Base-by-base conservation (phyloP, 805 yeast species). In the Pichia paraexigua region DNA sequence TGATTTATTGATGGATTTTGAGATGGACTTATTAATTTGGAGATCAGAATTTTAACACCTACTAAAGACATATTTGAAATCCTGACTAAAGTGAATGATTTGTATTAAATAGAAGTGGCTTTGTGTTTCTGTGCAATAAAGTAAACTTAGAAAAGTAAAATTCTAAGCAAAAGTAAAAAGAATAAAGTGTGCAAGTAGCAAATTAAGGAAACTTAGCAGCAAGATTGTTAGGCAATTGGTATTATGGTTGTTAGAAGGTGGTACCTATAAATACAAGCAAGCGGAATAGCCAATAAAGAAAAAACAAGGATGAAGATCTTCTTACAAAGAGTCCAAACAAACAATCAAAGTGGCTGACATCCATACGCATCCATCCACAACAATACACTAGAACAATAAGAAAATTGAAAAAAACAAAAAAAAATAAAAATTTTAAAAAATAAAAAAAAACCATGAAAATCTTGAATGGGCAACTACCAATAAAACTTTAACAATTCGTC, bases 381-480 rank as follows among this genome's bases (percentile, higher is more conserved):
- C 35, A 30, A 30, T 30, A 10, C 11, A 30, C n/a, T 5, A 30
- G 3, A 30, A 30, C 35, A 30, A 30, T 30, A 30, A 12, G 35
- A 30, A 30, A 30, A 30, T n/a, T 13, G n/a, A 13, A 30, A 30
- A 28, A 77, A 75, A 61, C 72, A 77, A 15, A 37, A 37, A 18
- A 37, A 18, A 37, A 37, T 8, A 37, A 18, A 18, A 37, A 37
- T 9, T 10, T 15, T 3, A 35, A 35, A 10, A 8, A 35, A 35
- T 9, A 28, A 30, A 12, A 30, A 30, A 30, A 30, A 13, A 30
- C 11, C 17, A 30, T 7, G 3, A 12, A 30, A 27, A 27, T 3
- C 5, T 10, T 27, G 30, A 12, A 30, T 8, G 20, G 20, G 11
- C 20, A 6, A 17, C 8, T 20, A 7, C 39, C 39, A 35, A 35